A percentile compares a stretch with the other conserved stretches of the same genome.
Conservation (phyloP, 1,284 basidiomycete genomes). For the Wallemia hederae region DNA sequence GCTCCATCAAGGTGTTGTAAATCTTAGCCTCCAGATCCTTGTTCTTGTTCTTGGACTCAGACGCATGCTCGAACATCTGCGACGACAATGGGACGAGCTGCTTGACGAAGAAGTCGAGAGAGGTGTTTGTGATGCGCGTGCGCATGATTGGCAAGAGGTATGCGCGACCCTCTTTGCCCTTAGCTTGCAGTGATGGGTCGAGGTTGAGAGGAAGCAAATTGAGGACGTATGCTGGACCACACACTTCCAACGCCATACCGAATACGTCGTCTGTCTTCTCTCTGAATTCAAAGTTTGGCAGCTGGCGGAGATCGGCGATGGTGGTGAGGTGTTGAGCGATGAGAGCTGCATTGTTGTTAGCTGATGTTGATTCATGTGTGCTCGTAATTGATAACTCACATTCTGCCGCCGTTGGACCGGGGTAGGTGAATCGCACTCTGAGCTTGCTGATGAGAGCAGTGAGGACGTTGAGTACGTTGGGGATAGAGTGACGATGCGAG, state of each 20-base stretch:
- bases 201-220: constrained; percentile 55
- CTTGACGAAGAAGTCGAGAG: constrained; percentile 55
- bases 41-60: constrained; percentile 34
- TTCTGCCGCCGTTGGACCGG: constrained; percentile 16
- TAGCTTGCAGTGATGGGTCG: constrained; percentile 43
- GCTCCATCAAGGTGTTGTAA: constrained; percentile 69
- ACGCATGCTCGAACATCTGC: constrained; percentile 63
- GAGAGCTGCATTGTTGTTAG: constrained; percentile 32
- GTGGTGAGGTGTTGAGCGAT: constrained; percentile 41
- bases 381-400: constrained; percentile 22
- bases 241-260: constrained; percentile 47
- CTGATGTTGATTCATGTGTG: constrained; percentile 9
- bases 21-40: constrained; percentile 65
- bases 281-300: constrained; percentile 68
- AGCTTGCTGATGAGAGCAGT: constrained; percentile 20
- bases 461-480: constrained; percentile 35
- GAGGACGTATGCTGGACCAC: constrained; percentile 60
- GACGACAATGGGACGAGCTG: constrained; percentile 87
- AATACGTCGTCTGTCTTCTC: constrained; percentile 59
- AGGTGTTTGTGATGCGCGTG: constrained; percentile 42
- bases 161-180: constrained; percentile 36
- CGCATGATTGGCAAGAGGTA: constrained; percentile 73
- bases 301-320: constrained; percentile 41
- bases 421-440: constrained; percentile 12
- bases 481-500: constrained; percentile 27